These are phyloP conservation scores for Mrakiaceae sp. DNA, from an alignment of 1,284 basidiomycete genomes.

Conservation along the genomic window DNA sequence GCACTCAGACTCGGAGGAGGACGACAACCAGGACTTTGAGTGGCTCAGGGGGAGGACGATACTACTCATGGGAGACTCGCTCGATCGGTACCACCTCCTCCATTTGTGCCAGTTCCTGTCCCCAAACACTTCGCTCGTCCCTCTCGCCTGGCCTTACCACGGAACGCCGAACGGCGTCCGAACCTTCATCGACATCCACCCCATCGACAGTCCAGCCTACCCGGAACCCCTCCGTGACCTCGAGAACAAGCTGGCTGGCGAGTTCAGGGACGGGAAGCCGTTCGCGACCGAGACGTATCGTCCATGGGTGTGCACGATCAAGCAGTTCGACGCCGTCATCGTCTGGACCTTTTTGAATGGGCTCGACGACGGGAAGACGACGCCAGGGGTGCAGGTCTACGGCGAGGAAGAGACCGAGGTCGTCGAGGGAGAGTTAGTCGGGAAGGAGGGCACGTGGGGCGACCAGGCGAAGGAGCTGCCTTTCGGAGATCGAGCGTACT, in stretches of 20 bases:
- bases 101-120: conserved; percentile 16
- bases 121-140: conserved; percentile 2
- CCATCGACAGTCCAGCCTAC: background rate
- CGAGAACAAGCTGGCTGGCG: background rate
- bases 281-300: conserved; percentile 7
- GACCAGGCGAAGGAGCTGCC: conserved; percentile 1
- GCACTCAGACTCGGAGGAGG: too few relatives aligned
- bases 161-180: conserved; percentile 5
- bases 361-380: conserved; percentile 10
- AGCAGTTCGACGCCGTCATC: background rate
- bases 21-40: background rate
- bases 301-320: conserved; percentile 2
- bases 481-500: conserved; percentile 14
- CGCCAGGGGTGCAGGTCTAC: conserved; percentile 2
- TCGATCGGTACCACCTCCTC: conserved; percentile 15
- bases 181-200: background rate
- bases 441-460: conserved; percentile 1
- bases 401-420: background rate
- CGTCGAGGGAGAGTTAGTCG: background rate
- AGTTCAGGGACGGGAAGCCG: background rate
- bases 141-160: conserved; percentile 10
- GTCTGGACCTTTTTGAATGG: conserved; percentile 6
- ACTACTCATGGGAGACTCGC: conserved; percentile 6
- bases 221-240: background rate
- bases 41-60: conserved; percentile 14